Evolutionary conservation across 2,329 filamentous ascomycete species (phyloP).

Genomic region (Pyrenophora seminiperda): DNA sequence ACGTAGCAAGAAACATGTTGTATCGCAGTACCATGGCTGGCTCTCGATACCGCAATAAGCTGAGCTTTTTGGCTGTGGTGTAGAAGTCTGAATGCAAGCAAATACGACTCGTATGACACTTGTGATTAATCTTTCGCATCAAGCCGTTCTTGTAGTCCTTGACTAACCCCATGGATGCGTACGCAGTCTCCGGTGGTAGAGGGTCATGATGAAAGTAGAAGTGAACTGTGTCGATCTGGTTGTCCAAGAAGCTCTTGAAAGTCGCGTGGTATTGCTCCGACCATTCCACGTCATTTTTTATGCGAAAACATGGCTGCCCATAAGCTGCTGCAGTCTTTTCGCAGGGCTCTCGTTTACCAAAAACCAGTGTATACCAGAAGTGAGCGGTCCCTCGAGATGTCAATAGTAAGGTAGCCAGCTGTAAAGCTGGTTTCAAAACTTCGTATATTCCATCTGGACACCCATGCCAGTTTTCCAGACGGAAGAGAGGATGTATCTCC

Average conservation of each 20-base stretch:
- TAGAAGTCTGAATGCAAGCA: constrained; percentile 50
- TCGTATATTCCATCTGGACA: constrained; percentile 47
- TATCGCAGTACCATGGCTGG: constrained; percentile 50
- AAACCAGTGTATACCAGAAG: constrained; percentile 48
- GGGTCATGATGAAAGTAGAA: constrained; percentile 48
- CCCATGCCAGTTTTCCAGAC: constrained; percentile 47
- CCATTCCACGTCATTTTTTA: constrained; percentile 43
- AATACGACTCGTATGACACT: constrained; percentile 47
- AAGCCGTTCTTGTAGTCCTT: constrained; percentile 47
- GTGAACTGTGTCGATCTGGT: constrained; percentile 45
- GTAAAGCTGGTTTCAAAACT: constrained; percentile 45
- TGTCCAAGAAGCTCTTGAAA: constrained; percentile 40
- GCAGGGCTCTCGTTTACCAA: constrained; percentile 43
- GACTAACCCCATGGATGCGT: constrained; percentile 47
- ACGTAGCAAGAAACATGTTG: constrained; percentile 48
- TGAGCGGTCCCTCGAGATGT: constrained; percentile 44
- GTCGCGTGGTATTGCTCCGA: constrained; percentile 36
- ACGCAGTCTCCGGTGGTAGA: constrained; percentile 42
- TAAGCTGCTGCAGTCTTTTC: constrained; percentile 38
- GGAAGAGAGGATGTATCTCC: constrained; percentile 46
- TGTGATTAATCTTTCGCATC: constrained; percentile 42
- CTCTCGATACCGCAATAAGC: constrained; percentile 44
- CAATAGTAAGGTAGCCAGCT: constrained; percentile 40
- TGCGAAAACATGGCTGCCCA: constrained; percentile 43
- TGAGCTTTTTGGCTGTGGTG: constrained; percentile 48